These are phyloP conservation scores for Arthrobotrys conoides DNA, from an alignment of 2,329 filamentous ascomycete species.

Conservation along the genomic window DNA sequence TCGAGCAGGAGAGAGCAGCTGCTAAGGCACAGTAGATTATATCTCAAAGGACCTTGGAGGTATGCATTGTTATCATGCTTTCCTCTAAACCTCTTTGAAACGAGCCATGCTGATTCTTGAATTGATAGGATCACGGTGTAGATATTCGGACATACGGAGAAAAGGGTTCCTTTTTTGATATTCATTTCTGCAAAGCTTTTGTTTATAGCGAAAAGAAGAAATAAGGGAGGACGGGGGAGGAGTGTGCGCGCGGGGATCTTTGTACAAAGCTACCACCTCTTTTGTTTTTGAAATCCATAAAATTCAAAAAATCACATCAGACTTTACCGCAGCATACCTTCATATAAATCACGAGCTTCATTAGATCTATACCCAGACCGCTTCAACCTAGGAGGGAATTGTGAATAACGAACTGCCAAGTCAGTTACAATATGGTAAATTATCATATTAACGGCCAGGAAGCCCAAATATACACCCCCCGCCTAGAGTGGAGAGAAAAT, in stretches of 20 bases:
- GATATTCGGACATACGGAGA: not conserved
- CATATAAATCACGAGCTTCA: not conserved
- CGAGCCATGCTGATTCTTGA: not conserved
- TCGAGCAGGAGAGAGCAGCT: constrained; percentile 67
- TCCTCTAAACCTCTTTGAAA: not conserved
- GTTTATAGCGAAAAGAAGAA: constrained; percentile 8
- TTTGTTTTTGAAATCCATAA: constrained; percentile 1
- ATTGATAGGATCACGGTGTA: not conserved
- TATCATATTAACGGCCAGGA: constrained; percentile 8
- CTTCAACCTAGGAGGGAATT: not conserved
- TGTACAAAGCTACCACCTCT: constrained; percentile 15
- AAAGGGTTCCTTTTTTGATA: constrained; percentile 5
- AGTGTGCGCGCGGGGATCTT: not conserved
- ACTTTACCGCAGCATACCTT: not conserved
- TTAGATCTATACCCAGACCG: not conserved
- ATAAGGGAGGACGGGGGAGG: not conserved
- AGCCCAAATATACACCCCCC: constrained; percentile 1
- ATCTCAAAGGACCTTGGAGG: not conserved
- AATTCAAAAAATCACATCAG: constrained; percentile 2
- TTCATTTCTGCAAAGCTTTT: not conserved
- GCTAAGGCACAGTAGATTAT: constrained; percentile 39
- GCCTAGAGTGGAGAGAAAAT: constrained; percentile 16
- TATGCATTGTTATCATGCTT: not conserved
- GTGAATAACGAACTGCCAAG: not conserved
- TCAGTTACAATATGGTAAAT: not conserved